Evolutionary conservation across 2,329 filamentous ascomycete species (phyloP).

Genomic region (Ilyonectria robusta): DNA sequence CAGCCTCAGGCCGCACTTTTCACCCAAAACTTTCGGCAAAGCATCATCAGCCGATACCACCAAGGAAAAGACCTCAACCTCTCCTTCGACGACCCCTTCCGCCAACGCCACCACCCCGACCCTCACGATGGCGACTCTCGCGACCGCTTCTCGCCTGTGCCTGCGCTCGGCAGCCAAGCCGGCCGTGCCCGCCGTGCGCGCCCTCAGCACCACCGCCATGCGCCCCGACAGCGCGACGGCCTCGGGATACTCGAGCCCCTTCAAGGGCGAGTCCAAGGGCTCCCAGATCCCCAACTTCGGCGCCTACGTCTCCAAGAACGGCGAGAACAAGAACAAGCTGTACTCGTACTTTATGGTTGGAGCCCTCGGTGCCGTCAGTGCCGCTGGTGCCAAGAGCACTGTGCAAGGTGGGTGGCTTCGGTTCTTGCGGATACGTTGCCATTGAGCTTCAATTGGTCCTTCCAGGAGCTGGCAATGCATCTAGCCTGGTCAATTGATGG

Average conservation of each 20-base stretch:
- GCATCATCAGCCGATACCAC: constrained; percentile 55
- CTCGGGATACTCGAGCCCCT: constrained; percentile 72
- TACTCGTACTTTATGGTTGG: constrained; percentile 99
- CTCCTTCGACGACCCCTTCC: constrained; percentile 46
- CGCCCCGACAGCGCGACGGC: constrained; percentile 64
- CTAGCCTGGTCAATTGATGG: constrained; percentile 42
- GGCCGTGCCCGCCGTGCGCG: constrained; percentile 62
- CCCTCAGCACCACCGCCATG: constrained; percentile 69
- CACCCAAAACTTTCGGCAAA: constrained; percentile 60
- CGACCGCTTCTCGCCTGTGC: constrained; percentile 77
- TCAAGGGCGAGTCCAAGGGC: constrained; percentile 71
- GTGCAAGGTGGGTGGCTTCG: constrained; percentile 86
- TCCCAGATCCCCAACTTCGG: constrained; percentile 90
- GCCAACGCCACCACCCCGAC: constrained; percentile 48
- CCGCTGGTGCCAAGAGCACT: constrained; percentile 96
- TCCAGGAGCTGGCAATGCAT: constrained; percentile 23
- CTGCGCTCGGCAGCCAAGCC: constrained; percentile 70
- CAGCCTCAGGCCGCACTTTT: constrained; percentile 60
- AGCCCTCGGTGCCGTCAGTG: constrained; percentile 90
- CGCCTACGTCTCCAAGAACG: constrained; percentile 83
- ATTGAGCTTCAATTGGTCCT: constrained; percentile 49
- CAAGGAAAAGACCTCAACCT: constrained; percentile 65
- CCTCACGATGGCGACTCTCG: constrained; percentile 75
- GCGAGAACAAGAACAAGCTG: constrained; percentile 82
- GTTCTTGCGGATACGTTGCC: constrained; percentile 37